A percentile compares a stretch with the other conserved stretches of the same genome.
Conservation (phyloP, 164 flowering plant genomes). For the Dillenia suffruticosa region DNA sequence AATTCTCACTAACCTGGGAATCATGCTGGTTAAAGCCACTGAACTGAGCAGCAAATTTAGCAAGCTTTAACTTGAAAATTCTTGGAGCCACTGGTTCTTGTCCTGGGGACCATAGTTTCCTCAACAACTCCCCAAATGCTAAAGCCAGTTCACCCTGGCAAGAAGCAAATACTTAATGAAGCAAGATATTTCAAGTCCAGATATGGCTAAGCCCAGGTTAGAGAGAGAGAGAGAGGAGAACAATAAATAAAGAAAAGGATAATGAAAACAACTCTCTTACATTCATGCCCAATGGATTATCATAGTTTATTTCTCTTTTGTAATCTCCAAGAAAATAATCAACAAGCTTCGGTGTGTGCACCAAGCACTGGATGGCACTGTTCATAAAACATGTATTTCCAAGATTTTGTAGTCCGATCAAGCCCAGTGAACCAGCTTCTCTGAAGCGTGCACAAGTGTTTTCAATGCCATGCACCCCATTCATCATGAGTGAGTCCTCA, state of each 20-base stretch:
- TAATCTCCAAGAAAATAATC: slow-evolving; percentile 91
- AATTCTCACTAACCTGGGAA: slow-evolving; percentile 65
- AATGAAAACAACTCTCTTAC: slow-evolving; percentile 34
- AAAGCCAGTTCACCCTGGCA: slow-evolving; percentile 86
- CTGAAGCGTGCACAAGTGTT: slow-evolving; percentile 30
- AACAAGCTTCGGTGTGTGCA: slow-evolving; percentile 84
- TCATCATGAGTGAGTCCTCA: slow-evolving; percentile 36
- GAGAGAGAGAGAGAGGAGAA: too few species aligned
- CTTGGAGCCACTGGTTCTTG: slow-evolving; percentile 67
- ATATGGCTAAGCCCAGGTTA: slow-evolving; percentile 1
- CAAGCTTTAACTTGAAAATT: slow-evolving; percentile 68
- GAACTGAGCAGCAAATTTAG: slow-evolving; percentile 87
- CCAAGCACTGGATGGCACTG: slow-evolving; percentile 91
- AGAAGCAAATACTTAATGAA: slow-evolving; percentile 9
- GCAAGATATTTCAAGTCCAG: slow-evolving; percentile 10
- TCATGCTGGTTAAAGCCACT: slow-evolving; percentile 93
- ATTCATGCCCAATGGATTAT: slow-evolving; percentile 84
- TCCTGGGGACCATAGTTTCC: slow-evolving; percentile 86
- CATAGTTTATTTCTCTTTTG: slow-evolving; percentile 65
- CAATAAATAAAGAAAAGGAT: background rate
- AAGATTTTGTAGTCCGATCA: slow-evolving; percentile 88
- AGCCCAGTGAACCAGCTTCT: slow-evolving; percentile 64
- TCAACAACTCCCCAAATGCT: slow-evolving; percentile 84
- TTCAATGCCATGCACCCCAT: slow-evolving; percentile 42
- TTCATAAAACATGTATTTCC: slow-evolving; percentile 99